Percentiles rank a stretch among this genome's conserved stretches.
phyloP scores from a whole-genome alignment of 768 basidiomycete species.

The Xerocomellus amylosporus region DNA sequence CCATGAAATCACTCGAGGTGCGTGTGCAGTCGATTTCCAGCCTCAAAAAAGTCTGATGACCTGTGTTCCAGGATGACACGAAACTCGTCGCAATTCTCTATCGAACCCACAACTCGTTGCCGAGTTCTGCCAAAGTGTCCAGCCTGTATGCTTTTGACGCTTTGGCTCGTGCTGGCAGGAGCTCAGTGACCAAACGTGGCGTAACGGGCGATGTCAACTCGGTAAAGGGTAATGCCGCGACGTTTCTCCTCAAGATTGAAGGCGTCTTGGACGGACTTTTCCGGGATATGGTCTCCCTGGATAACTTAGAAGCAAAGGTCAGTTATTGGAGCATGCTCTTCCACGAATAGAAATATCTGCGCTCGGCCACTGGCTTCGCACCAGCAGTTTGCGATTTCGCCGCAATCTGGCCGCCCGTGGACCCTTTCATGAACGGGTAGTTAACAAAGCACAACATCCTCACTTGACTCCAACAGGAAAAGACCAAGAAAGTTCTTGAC shows the following conservation, averaged over 20 bases:
- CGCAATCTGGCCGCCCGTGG: not conserved
- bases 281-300: constrained; percentile 72
- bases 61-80: constrained; percentile 65
- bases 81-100: constrained; percentile 86
- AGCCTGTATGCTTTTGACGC: constrained; percentile 96
- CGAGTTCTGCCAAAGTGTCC: constrained; percentile 66
- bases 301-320: constrained; percentile 79
- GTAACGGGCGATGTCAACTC: constrained; percentile 54
- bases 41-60: not conserved
- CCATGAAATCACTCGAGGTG: constrained; percentile 77
- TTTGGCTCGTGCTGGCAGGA: constrained; percentile 78
- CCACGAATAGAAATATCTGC: not conserved
- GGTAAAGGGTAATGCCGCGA: constrained; percentile 67
- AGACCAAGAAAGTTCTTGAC: constrained; percentile 94
- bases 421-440: constrained; percentile 33
- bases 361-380: constrained; percentile 7
- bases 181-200: constrained; percentile 62
- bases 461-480: constrained; percentile 68
- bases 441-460: constrained; percentile 39
- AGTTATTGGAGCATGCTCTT: constrained; percentile 39
- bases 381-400: constrained; percentile 6
- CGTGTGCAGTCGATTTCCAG: constrained; percentile 22
- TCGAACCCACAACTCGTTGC: constrained; percentile 80
- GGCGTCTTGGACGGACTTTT: constrained; percentile 88
- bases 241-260: constrained; percentile 87